Conservation (phyloP, 495 filamentous ascomycete genomes). For the Usnea hakonensis region DNA sequence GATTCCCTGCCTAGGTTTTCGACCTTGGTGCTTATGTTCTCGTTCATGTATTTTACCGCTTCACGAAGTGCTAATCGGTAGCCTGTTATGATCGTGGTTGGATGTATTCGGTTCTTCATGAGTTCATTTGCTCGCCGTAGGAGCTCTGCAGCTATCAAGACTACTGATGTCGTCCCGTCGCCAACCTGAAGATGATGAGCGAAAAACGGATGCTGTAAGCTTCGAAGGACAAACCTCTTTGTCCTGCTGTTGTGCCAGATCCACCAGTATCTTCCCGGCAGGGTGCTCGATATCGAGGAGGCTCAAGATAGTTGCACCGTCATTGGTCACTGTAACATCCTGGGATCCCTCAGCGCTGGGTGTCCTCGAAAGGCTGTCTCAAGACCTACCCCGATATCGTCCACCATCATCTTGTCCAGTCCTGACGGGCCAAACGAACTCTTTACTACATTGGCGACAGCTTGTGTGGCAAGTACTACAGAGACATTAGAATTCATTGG, state of each 20-base stretch:
- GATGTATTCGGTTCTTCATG: conserved; percentile 99
- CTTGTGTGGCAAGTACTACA: conserved; percentile 85
- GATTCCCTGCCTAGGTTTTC: conserved; percentile 84
- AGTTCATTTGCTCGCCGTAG: conserved; percentile 91
- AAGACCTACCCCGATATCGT: conserved; percentile 81
- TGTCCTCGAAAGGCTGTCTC: conserved; percentile 13
- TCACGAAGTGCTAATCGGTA: conserved; percentile 93
- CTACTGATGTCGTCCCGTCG: conserved; percentile 96
- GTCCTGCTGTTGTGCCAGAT: conserved; percentile 96
- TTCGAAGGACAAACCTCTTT: conserved; percentile 57
- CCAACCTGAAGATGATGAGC: conserved; percentile 53
- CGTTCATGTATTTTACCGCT: conserved; percentile 97
- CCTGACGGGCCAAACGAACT: conserved; percentile 96
- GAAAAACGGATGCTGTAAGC: neutral
- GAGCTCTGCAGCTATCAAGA: conserved; percentile 94
- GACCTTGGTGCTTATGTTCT: conserved; percentile 92
- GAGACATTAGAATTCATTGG: conserved; percentile 18
- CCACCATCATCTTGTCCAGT: conserved; percentile 99
- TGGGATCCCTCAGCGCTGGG: conserved; percentile 35
- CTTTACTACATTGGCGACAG: conserved; percentile 97
- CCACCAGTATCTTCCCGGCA: conserved; percentile 95
- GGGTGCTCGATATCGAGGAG: conserved; percentile 96
- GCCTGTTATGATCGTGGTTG: conserved; percentile 97
- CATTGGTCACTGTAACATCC: conserved; percentile 99
- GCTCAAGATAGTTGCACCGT: conserved; percentile 92